Conservation (phyloP, 805 yeast genomes). For the Candida sakaeoensis region DNA sequence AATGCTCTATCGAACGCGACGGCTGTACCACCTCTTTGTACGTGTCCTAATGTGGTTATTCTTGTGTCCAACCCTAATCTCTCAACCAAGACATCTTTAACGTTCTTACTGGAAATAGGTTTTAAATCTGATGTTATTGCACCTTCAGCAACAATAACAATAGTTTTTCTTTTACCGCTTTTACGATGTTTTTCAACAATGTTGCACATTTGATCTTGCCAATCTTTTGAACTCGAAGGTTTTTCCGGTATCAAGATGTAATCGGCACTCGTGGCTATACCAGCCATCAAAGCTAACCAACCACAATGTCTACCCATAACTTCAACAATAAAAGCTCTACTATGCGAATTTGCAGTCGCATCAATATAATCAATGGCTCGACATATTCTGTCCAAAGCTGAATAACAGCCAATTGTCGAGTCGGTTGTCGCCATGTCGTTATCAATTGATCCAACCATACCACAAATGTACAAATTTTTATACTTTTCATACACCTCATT, state of each 20-base stretch:
- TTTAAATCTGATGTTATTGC: slow-evolving; percentile 80
- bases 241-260: slow-evolving; percentile 91
- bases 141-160: slow-evolving; percentile 97
- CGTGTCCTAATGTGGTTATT: slow-evolving; percentile 94
- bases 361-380: slow-evolving; percentile 94
- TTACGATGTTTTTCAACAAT: slow-evolving; percentile 76
- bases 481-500: slow-evolving; percentile 56
- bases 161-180: slow-evolving; percentile 89
- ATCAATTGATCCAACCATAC: slow-evolving; percentile 95
- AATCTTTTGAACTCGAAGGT: slow-evolving; percentile 69
- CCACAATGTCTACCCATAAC: slow-evolving; percentile 99
- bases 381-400: slow-evolving; percentile 89
- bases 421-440: slow-evolving; percentile 98
- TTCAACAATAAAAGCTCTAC: slow-evolving; percentile 95
- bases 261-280: slow-evolving; percentile 95
- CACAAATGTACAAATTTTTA: slow-evolving; percentile 78
- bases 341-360: slow-evolving; percentile 95
- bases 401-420: slow-evolving; percentile 93
- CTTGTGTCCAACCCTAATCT: slow-evolving; percentile 85
- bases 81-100: slow-evolving; percentile 75
- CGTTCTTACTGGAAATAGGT: slow-evolving; percentile 78
- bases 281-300: slow-evolving; percentile 97
- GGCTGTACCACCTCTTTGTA: slow-evolving; percentile 98
- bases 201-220: slow-evolving; percentile 78
- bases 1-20: slow-evolving; percentile 89